Base-by-base conservation (phyloP, 331 rosid species). In the Dryas integrifolia region DNA sequence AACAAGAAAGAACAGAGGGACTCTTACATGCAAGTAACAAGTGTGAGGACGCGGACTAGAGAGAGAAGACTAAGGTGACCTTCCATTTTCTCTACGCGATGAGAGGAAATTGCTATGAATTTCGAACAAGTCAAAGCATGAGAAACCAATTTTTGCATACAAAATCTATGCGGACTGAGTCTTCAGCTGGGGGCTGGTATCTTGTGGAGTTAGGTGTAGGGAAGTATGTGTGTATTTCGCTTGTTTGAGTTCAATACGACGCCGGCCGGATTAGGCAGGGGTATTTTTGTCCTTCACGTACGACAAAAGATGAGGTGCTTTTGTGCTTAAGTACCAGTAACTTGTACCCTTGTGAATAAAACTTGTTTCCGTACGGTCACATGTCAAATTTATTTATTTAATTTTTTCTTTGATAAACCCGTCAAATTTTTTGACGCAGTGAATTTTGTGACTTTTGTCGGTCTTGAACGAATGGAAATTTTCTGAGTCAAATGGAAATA, bases 41-140 rank as follows among this genome's bases (percentile, higher is more conserved):
- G 30, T 56, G 30, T 46, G 7, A 16, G 45, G 24, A 71, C 55
- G 66, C 75, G 45, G 67, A 71, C 47, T 26, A 3, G 9, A 66
- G 55, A 66, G 55, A 47, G 67, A 71, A 24, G 58, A 57, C 66
- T 26, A 14, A 1, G 67, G 39, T 40, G 75, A 57, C 75, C 30
- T 58, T 11, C 46, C 75, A 71, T 71, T 58, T 58, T 71, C n/a
- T 26, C 63, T 38, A 24, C 18, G 18, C 70, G 41, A 45, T 10
- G 52, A 6, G 1, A 53, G 24, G 74, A 4, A 43, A 8, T 15
- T 71, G 57, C 75, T 58, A 1, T 0, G 53, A 70, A 71, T 24
- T 57, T 10, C 38, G 35, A 2, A 30, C 35, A 30, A 30, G 2
- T 45, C 57, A 70, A 43, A 4, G 0, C 21, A 18, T 8, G 24